A percentile compares a stretch with the other conserved stretches of the same genome.
phyloP scores from a whole-genome alignment of 768 basidiomycete species.

The Pleurotus sapidus region DNA sequence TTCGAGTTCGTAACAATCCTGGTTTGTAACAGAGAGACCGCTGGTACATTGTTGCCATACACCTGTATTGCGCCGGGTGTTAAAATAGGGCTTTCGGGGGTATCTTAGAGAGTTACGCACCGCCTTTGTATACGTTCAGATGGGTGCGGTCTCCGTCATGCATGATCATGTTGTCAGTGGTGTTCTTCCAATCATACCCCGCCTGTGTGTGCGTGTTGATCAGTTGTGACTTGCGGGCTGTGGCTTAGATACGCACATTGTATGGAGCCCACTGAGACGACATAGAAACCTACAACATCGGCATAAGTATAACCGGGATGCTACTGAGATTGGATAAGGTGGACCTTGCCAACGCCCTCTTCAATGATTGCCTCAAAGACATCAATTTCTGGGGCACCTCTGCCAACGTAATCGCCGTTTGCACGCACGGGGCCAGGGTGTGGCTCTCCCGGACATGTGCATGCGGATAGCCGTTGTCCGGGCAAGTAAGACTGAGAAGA shows the following conservation, averaged over 20 bases:
- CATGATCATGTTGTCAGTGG: constrained; percentile 45
- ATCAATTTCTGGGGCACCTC: constrained; percentile 71
- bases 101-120: constrained; percentile 50
- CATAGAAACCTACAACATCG: constrained; percentile 38
- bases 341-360: constrained; percentile 23
- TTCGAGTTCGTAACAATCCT: constrained; percentile 55
- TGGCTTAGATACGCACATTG: constrained; percentile 42
- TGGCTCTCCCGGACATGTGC: constrained; percentile 40
- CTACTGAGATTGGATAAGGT: no score
- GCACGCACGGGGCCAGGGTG: constrained; percentile 38
- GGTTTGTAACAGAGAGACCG: constrained; percentile 58
- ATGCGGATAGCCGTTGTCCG: constrained; percentile 47
- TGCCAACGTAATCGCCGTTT: constrained; percentile 58
- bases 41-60: constrained; percentile 74
- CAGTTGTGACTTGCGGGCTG: neutral
- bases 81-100: constrained; percentile 22
- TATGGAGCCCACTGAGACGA: constrained; percentile 59
- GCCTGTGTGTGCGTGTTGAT: constrained; percentile 36
- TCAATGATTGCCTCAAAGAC: constrained; percentile 54
- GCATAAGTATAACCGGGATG: neutral
- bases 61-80: constrained; percentile 33
- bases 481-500: constrained; percentile 57
- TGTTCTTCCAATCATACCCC: constrained; percentile 55
- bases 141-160: constrained; percentile 40
- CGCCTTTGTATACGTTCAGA: constrained; percentile 62